Percentiles rank a stretch among this genome's conserved stretches.
These are phyloP conservation scores for Sanghuangporus baumii DNA, from an alignment of 1,284 basidiomycete species.

Conservation along the genomic window DNA sequence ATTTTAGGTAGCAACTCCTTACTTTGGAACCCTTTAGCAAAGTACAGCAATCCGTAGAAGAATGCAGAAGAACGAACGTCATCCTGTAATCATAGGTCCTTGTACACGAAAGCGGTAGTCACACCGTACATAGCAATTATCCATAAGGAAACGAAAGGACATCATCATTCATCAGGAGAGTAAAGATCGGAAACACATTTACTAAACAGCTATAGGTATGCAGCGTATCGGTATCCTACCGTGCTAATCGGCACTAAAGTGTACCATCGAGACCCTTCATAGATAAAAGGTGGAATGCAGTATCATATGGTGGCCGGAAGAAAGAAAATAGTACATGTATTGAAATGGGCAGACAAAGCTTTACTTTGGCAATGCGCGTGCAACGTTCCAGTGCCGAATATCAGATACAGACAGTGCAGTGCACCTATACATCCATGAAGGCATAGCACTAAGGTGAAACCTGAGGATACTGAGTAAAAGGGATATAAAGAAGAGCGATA, in stretches of 20 bases:
- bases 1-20: neutral
- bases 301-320: neutral
- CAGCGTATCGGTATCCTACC: slow-evolving; percentile 4
- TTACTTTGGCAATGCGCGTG: neutral
- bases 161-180: slow-evolving; percentile 2
- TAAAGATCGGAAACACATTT: neutral
- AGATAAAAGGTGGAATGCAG: neutral
- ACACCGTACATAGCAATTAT: neutral
- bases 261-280: neutral
- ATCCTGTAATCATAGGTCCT: neutral
- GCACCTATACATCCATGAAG: neutral
- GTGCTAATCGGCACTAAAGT: neutral
- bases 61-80: neutral
- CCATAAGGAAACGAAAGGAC: neutral
- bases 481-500: neutral
- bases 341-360: neutral
- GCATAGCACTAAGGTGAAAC: neutral
- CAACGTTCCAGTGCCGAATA: slow-evolving; percentile 3
- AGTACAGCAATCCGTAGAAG: neutral
- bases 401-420: neutral
- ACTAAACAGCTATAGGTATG: slow-evolving; percentile 12
- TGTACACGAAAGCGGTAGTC: neutral
- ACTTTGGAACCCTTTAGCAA: neutral
- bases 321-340: slow-evolving; percentile 1
- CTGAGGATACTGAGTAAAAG: neutral